Evolutionary conservation across 2,329 filamentous ascomycete genomes (phyloP).

Genomic region (Trichophyton verrucosum): DNA sequence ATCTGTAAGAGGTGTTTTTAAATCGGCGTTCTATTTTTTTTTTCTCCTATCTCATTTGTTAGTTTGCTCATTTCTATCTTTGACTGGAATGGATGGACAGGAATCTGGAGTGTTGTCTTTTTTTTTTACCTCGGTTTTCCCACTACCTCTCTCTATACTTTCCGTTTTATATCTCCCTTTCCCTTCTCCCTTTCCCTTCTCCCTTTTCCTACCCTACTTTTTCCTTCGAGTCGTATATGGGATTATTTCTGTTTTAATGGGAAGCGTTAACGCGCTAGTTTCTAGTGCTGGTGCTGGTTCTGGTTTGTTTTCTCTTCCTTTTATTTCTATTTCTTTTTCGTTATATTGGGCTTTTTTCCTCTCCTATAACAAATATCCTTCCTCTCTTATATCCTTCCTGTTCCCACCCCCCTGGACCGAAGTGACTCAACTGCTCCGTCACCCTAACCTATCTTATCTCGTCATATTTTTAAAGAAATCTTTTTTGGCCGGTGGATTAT

Average conservation of each 20-base stretch:
- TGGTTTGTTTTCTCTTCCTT: neutral
- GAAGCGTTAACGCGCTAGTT: neutral
- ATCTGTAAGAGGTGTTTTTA: neutral
- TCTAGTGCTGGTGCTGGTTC: slow-evolving; percentile 2
- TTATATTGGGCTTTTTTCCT: neutral
- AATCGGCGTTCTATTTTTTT: neutral
- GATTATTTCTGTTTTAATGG: neutral
- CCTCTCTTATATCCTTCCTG: neutral
- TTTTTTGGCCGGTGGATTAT: neutral
- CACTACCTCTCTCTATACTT: neutral
- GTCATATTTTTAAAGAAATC: neutral
- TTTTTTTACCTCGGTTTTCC: neutral
- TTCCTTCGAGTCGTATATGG: neutral
- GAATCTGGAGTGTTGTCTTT: too few species aligned
- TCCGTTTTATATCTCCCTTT: neutral
- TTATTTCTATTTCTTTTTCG: too few species aligned
- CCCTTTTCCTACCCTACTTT: neutral
- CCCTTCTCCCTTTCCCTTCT: neutral
- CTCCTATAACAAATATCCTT: neutral
- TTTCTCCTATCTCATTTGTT: neutral
- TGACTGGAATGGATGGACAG: too few species aligned
- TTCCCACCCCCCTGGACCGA: neutral
- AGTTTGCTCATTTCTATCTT: neutral
- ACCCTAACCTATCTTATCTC: neutral
- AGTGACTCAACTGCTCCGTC: neutral